These are phyloP conservation scores for Xylariaceae sp. DNA, from an alignment of 2,329 filamentous ascomycete species.

Conservation along the genomic window DNA sequence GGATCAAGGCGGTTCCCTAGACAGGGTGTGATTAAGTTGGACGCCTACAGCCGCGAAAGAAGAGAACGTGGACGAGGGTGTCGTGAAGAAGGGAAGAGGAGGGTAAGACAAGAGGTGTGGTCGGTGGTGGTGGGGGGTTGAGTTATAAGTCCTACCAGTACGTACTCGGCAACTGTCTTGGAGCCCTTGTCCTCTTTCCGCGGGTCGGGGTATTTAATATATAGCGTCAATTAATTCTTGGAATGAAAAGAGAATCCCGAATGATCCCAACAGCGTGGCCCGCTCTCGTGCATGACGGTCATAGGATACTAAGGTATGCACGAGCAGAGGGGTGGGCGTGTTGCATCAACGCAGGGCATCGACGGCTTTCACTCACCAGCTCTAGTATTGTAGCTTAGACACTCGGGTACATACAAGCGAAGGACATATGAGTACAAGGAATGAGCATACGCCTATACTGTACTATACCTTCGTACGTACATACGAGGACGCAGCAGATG, in stretches of 20 bases:
- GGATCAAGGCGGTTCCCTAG: constrained; percentile 55
- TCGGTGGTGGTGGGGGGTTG: constrained; percentile 48
- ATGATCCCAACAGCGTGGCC: constrained; percentile 14
- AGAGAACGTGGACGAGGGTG: constrained; percentile 56
- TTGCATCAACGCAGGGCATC: constrained; percentile 14
- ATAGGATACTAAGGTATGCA: constrained; percentile 15
- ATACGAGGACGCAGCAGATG: neutral
- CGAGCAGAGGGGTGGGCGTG: neutral
- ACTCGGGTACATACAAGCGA: neutral
- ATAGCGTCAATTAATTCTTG: constrained; percentile 10
- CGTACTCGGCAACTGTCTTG: neutral
- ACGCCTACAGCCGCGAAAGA: constrained; percentile 60
- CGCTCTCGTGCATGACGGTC: constrained; percentile 18
- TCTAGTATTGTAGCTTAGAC: neutral
- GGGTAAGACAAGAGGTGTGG: constrained; percentile 45
- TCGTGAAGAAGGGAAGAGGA: constrained; percentile 53
- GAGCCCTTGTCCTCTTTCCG: constrained; percentile 7
- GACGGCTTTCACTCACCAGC: neutral
- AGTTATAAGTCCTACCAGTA: constrained; percentile 40
- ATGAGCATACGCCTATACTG: neutral
- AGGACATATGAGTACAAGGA: neutral
- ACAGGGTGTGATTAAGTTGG: constrained; percentile 54
- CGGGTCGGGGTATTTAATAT: constrained; percentile 19
- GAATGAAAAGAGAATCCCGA: constrained; percentile 2
- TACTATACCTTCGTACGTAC: neutral